Conservation (phyloP, 257 asterid genomes). For the Lavandula angustifolia region DNA sequence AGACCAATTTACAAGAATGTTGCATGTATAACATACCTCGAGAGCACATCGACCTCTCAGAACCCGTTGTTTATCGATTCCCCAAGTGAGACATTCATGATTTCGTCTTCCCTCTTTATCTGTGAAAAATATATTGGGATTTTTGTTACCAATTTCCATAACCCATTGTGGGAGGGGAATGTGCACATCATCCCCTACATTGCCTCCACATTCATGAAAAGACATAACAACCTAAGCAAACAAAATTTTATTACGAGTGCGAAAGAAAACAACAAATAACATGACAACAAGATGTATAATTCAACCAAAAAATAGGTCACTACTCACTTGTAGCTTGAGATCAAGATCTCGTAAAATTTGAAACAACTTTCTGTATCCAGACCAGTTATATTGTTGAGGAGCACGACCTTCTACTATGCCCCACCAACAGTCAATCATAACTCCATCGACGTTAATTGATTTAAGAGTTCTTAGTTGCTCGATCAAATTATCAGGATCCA, state of each 20-base stretch:
- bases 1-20: neutral
- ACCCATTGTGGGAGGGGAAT: slow-evolving; percentile 86
- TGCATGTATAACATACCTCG: slow-evolving; percentile 48
- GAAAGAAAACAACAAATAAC: neutral
- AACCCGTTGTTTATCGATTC: slow-evolving; percentile 74
- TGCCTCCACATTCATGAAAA: slow-evolving; percentile 85
- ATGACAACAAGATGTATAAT: slow-evolving; percentile 12
- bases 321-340: slow-evolving; percentile 63
- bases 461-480: slow-evolving; percentile 54
- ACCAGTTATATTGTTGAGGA: slow-evolving; percentile 74
- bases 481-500: slow-evolving; percentile 49
- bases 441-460: slow-evolving; percentile 66
- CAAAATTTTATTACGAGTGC: neutral
- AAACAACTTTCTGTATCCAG: slow-evolving; percentile 61
- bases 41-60: slow-evolving; percentile 65
- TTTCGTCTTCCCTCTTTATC: slow-evolving; percentile 59
- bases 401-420: slow-evolving; percentile 68
- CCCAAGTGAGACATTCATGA: slow-evolving; percentile 81
- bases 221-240: slow-evolving; percentile 72
- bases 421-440: slow-evolving; percentile 92
- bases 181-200: slow-evolving; percentile 73
- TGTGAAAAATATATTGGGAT: slow-evolving; percentile 76
- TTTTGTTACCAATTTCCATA: slow-evolving; percentile 46
- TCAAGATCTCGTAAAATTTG: slow-evolving; percentile 53
- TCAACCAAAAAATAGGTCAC: neutral